Evolutionary conservation across 179 eudicot species (phyloP).

Genomic region (Monotropa hypopitys): DNA sequence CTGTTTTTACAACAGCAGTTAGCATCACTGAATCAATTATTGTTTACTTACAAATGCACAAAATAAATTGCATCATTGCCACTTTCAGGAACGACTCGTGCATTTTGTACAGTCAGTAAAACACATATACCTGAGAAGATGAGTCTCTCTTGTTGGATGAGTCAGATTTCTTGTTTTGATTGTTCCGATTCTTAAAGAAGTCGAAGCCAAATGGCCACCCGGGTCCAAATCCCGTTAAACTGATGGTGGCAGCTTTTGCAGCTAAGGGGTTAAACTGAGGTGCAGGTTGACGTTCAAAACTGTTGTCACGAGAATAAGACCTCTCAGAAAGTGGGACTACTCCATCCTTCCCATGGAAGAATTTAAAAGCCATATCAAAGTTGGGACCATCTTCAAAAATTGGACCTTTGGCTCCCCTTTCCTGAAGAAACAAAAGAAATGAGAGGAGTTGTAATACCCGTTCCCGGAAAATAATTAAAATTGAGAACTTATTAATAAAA

Average conservation of each 20-base stretch:
- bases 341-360: constrained; percentile 85
- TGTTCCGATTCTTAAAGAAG: constrained; percentile 56
- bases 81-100: too few species aligned
- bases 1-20: too few species aligned
- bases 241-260: constrained; percentile 83
- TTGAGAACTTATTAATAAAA: too few species aligned
- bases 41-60: too few species aligned
- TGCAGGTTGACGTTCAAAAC: constrained; percentile 28
- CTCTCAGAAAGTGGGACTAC: constrained; percentile 81
- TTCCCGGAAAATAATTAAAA: too few species aligned
- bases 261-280: constrained; percentile 76
- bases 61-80: too few species aligned
- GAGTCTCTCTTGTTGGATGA: constrained; percentile 44
- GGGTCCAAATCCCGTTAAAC: constrained; percentile 68
- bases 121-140: constrained; percentile 47
- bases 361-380: constrained; percentile 71
- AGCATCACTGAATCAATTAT: too few species aligned
- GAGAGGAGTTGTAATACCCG: too few species aligned
- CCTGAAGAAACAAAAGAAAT: constrained; percentile 21
- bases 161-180: constrained; percentile 34
- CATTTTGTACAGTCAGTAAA: too few species aligned
- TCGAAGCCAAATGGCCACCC: constrained; percentile 81
- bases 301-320: too few species aligned
- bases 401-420: constrained; percentile 68
- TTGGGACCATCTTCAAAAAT: constrained; percentile 96